phyloP scores from a whole-genome alignment of 108 stramenopile genomes.

The Cyclostephanos tholiformis region DNA sequence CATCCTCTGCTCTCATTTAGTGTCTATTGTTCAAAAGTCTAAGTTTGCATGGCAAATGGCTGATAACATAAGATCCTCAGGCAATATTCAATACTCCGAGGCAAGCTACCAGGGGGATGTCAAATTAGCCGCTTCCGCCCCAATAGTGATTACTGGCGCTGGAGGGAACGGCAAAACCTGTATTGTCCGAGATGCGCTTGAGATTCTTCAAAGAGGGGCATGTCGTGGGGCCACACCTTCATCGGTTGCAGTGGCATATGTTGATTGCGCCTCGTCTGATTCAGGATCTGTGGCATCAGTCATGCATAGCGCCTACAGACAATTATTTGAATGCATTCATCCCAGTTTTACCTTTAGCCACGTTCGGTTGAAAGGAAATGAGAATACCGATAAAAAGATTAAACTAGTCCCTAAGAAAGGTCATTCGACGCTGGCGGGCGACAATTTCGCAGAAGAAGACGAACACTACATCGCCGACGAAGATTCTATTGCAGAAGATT shows the following conservation, averaged over 20 bases:
- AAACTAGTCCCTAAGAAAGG: background rate
- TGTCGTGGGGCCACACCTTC: background rate
- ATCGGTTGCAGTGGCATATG: slow-evolving; percentile 50
- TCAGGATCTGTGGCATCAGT: slow-evolving; percentile 31
- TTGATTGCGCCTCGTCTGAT: slow-evolving; percentile 65
- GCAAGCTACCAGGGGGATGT: slow-evolving; percentile 22
- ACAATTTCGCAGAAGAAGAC: slow-evolving; percentile 5
- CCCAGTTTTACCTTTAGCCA: slow-evolving; percentile 4
- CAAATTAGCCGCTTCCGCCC: slow-evolving; percentile 56
- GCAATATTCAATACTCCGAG: slow-evolving; percentile 24
- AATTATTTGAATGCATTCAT: slow-evolving; percentile 41
- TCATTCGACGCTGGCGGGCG: slow-evolving; percentile 2
- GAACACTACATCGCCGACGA: slow-evolving; percentile 35
- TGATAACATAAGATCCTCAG: slow-evolving; percentile 3
- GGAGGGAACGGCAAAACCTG: slow-evolving; percentile 63
- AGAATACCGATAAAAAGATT: slow-evolving; percentile 2
- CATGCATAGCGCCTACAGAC: slow-evolving; percentile 46
- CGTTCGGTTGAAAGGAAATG: background rate
- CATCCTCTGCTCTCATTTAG: slow-evolving; percentile 19
- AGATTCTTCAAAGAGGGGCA: slow-evolving; percentile 21
- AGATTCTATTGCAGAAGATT: slow-evolving; percentile 38
- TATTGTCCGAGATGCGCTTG: slow-evolving; percentile 55
- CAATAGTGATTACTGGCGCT: slow-evolving; percentile 64
- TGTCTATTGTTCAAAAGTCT: slow-evolving; percentile 29
- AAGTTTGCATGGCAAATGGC: slow-evolving; percentile 27